These are phyloP conservation scores for Cinnamomum micranthum DNA, from an alignment of 164 flowering plant species.

Conservation along the genomic window DNA sequence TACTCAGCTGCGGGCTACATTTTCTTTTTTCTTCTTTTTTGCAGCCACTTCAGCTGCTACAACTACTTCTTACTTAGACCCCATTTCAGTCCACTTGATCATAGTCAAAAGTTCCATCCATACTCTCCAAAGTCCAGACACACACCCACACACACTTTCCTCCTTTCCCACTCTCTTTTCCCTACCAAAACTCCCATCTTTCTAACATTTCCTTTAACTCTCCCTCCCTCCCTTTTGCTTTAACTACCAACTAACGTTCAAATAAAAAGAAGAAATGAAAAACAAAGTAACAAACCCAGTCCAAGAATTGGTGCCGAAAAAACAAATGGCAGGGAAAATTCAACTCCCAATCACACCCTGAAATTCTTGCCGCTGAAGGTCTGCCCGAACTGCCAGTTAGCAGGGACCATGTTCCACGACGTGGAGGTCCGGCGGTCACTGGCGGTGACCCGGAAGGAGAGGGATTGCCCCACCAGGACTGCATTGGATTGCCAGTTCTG, in stretches of 20 bases:
- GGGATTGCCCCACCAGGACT: conserved; percentile 56
- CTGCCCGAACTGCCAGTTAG: conserved; percentile 76
- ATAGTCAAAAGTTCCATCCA: not conserved
- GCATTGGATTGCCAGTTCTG: conserved; percentile 76
- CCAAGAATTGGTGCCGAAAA: conserved; percentile 10
- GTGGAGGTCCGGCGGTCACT: conserved; percentile 67
- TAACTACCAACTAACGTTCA: not conserved
- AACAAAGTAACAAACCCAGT: conserved; percentile 2
- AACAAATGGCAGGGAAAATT: conserved; percentile 8
- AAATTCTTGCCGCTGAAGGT: conserved; percentile 71
- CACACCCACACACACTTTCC: not conserved
- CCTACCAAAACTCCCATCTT: not conserved
- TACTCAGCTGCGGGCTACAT: conserved; percentile 18
- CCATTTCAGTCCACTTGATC: not conserved
- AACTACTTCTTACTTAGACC: not conserved
- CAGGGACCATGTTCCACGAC: conserved; percentile 60
- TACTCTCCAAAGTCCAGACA: not conserved
- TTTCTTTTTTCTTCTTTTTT: not conserved
- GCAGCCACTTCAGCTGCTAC: conserved; percentile 16
- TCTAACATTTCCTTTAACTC: not conserved
- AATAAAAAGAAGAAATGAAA: not conserved
- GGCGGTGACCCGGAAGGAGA: conserved; percentile 66
- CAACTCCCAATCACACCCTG: conserved; percentile 36
- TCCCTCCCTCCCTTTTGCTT: not conserved
- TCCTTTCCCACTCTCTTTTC: not conserved